Base-by-base conservation (phyloP, 805 yeast species). In the Ogataea paraovalis region DNA sequence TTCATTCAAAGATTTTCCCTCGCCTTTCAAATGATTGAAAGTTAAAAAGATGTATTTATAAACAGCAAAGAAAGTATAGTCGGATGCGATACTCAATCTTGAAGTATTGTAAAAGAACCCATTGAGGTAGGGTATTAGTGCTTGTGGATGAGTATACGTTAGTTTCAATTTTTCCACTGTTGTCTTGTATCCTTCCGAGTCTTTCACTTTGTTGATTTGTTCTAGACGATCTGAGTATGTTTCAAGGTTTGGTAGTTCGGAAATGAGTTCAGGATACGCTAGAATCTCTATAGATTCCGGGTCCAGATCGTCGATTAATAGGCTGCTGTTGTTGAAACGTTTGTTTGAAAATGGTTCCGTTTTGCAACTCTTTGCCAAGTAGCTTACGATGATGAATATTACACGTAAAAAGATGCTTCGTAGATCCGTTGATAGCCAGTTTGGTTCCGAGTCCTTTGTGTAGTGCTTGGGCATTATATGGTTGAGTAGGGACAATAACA, bases 31-130 rank as follows among this genome's bases (percentile, higher is more conserved):
- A 32, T 46, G 54, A 39, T 46, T 53, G 32, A 53, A 46, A 9
- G 49, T 40, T 30, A 56, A 45, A 40, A 57, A 57, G 19, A 53
- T 23, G 39, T 61, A 64, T 45, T 64, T 64, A 54, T 64, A 61
- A 41, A 55, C 30, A 20, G 61, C 56, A 48, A 56, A 59, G 44
- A 58, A 64, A 9, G 60, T 56, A 44, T 57, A 61, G 45, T 61
- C 64, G 33, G 49, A 48, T 1, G 66, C 56, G 27, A 64, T 56
- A 8, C 49, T 39, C 2, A 63, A 58, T 39, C 56, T 54, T 34
- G 66, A 59, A 9, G 62, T 58, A 44, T 59, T 61, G 48, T 58
- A 64, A 48, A 58, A 64, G 43, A 64, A 61, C 16, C 60, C 61
- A 43, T 58, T 55, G 23, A 64, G 21, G n/a, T 53, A 55, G 18